Base-by-base conservation (phyloP, 2,329 filamentous ascomycete species). In the Fusarium sulawesiense region DNA sequence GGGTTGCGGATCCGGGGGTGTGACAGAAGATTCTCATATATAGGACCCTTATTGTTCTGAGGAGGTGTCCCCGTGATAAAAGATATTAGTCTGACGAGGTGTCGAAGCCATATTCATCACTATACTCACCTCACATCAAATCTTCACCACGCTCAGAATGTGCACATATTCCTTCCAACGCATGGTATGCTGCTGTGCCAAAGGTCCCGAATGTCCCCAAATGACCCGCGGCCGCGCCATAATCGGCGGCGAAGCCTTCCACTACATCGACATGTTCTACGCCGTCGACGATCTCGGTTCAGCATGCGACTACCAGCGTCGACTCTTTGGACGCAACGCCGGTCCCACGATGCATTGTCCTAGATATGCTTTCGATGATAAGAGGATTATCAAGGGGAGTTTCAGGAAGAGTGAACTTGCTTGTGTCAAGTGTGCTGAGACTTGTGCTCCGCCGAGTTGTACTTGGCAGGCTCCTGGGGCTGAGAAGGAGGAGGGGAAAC, bases 141-240 rank as follows among this genome's bases (percentile, higher is more conserved):
- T 30, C 29, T 6, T 21, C 13, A 10, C 6, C 16, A 3, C 3
- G 11, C 7, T 30, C 18, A 47, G 3, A 45, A 75, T 76, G 74
- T 76, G 74, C 60, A 76, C 74, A 48, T 76, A 76, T 51, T 71
- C 73, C 0, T 76, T 75, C 64, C 71, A 76, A 51, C 72, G 72
- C 49, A 64, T 71, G 55, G 72, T 75, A 53, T 76, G 74, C 72
- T 71, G 64, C 50, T 76, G 73, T 69, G 72, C 72, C 64, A 76
- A 76, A 53, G 73, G 73, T n/a, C 55, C 64, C 48, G 71, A 73
- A 12, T 76, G 73, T 30, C 73, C 73, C 1, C 73, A 76, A 45
- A 73, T 75, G 71, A 44, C 57, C 13, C 62, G 66, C 30, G 73
- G 72, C 2, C 64, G 66, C 12, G 72, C 60, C 48, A 32, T 73